Conservation (phyloP, 345 rosid species). For the Citrus inodora region DNA sequence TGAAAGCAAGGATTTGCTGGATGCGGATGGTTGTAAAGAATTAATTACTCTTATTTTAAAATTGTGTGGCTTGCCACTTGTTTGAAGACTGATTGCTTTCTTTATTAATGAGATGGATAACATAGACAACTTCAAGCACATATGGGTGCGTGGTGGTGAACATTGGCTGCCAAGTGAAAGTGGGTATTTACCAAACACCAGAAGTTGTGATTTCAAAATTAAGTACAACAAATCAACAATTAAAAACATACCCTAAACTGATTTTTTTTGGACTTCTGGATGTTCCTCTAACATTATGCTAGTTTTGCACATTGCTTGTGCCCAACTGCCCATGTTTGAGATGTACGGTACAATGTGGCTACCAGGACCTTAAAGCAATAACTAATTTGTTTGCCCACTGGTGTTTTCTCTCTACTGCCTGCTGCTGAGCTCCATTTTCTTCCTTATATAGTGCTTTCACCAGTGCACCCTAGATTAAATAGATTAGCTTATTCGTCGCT, state of each 20-base stretch:
- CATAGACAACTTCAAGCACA: neutral
- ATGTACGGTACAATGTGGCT: neutral
- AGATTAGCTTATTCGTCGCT: neutral
- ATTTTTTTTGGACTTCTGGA: neutral
- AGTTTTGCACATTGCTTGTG: neutral
- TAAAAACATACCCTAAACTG: neutral
- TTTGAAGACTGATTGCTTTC: neutral
- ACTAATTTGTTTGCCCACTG: neutral
- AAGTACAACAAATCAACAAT: neutral
- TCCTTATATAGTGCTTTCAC: neutral
- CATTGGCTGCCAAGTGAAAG: neutral
- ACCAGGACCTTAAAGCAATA: neutral
- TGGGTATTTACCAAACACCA: neutral
- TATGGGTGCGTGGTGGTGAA: neutral
- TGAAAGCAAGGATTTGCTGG: neutral
- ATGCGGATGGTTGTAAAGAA: neutral
- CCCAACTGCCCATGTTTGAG: neutral
- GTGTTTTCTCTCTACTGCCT: neutral
- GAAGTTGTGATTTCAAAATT: neutral
- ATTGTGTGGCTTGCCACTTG: neutral
- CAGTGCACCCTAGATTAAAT: neutral
- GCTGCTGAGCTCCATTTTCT: neutral
- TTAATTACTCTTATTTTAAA: constrained; percentile 5
- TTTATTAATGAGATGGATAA: neutral
- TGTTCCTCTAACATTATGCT: neutral